Evolutionary conservation across 192 early-diverging fungal species (phyloP), one percentile per base, ranked within the genome.

Genomic region (Chytriomyces sp.): DNA sequence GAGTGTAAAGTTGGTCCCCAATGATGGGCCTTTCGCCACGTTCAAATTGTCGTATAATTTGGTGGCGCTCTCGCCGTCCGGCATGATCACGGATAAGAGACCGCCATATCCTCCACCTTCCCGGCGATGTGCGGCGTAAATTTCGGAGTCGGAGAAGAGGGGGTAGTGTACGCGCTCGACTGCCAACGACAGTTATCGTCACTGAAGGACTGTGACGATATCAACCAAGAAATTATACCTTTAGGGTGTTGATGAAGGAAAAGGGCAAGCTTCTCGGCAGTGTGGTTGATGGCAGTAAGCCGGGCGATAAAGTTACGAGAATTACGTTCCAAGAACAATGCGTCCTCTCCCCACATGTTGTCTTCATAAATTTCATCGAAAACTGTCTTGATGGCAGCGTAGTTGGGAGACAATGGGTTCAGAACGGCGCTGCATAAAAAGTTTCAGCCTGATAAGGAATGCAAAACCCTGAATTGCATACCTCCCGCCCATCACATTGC

Each of bases 401-500:
- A 77, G 32, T 65, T 64, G n/a, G 61, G 57, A 26, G 83, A 63
- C 26, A 82, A 78, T 22, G 95, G 94, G 66, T 96, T 96, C 49
- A 96, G 78, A 3, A 92, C 81, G 78, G 90, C 72, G 59, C 90
- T 91, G 36, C 28, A n/a, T 34, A 3, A 34, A 2, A 53, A 32
- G 4, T 78, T 32, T 78, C 2, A 32, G 40, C 36, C 39, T 4
- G 59, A 38, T 30, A 30, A 26, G 74, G 36, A 44, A 17, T 67
- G 74, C n/a, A 12, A 26, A 39, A 28, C 8, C 22, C 14, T 3
- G 31, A 52, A 83, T 78, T 39, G 85, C n/a, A n/a, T n/a, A 91
- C 91, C 94, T 93, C 58, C 96, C 96, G 61, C 92, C 96, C 95
- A 98, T 99, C 19, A 96, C 95, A 78, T 99, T 96, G 77, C 90